Conservation (phyloP, 2,329 filamentous ascomycete species). For the Pseudogymnoascus sp. region DNA sequence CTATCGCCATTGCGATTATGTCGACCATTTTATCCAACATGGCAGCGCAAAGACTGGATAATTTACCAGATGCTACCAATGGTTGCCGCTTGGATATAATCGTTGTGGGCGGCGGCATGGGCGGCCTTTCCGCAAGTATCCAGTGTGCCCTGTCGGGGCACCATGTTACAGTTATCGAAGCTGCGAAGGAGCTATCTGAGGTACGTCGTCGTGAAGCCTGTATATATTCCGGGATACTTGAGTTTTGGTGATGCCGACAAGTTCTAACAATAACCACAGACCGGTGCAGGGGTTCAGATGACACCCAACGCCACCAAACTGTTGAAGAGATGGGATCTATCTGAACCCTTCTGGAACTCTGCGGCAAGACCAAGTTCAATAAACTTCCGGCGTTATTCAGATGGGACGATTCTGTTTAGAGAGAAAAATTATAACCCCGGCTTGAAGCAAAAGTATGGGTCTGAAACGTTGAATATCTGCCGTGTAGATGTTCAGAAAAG, state of each 20-base stretch:
- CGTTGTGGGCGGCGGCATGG: conserved; percentile 49
- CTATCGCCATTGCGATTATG: neutral
- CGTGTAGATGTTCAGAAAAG: conserved; percentile 14
- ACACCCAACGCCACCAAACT: conserved; percentile 22
- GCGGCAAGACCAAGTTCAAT: neutral
- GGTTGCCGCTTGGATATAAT: conserved; percentile 28
- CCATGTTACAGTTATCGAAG: conserved; percentile 36
- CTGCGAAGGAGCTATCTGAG: conserved; percentile 35
- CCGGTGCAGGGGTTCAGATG: conserved; percentile 28
- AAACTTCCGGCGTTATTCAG: neutral
- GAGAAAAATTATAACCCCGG: neutral
- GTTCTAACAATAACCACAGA: conserved; percentile 19
- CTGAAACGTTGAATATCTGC: conserved; percentile 11
- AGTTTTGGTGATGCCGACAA: conserved; percentile 25
- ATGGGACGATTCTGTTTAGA: neutral
- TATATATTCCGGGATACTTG: no score
- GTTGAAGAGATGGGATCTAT: conserved; percentile 23
- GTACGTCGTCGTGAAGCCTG: conserved; percentile 20
- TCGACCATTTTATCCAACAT: neutral
- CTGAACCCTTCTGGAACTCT: neutral
- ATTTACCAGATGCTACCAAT: neutral
- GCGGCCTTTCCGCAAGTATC: conserved; percentile 41
- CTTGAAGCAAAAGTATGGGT: neutral
- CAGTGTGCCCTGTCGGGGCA: conserved; percentile 28
- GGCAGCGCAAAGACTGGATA: neutral